Base-by-base conservation (phyloP, 2,329 filamentous ascomycete species). In the Aspergillus fischeri region DNA sequence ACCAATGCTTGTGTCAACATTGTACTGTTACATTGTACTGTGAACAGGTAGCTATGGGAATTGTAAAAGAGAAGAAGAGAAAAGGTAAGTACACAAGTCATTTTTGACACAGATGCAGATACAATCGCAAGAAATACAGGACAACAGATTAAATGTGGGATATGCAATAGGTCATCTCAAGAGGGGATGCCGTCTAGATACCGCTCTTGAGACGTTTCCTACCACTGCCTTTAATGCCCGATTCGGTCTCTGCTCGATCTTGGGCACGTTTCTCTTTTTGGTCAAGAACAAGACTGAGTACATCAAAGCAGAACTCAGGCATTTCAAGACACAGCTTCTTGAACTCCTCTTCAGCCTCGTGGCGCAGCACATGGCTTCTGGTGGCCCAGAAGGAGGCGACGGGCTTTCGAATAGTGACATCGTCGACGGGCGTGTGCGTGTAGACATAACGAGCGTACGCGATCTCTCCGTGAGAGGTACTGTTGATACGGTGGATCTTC, bases 401-500 rank as follows among this genome's bases (percentile, higher is more conserved):
- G 1, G 92, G 91, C 62, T 85, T 89, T 65, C 92, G 86, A 66
- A 96, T 91, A 2, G 84, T 84, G 11, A 76, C 78, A 74, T 96
- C 91, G 59, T 89, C 85, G 51, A 81, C 75, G 54, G 77, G 74
- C 10, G 90, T 94, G 75, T 91, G 85, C 59, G 85, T 85, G 79
- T 96, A 96, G 32, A 96, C 89, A 77, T 92, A 97, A 72, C 91
- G 86, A 8, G 92, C 92, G 74, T 96, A 97, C 27, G 87, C 86
- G 69, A 97, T 92, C 80, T 97, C 92, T 73, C 91, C 92, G 76
- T 88, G 88, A 38, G 91, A 91, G 0, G 90, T 95, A 48, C 88
- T 91, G 70, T 92, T 88, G 67, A 96, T 89, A 72, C 90, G 90
- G 79, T 96, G 91, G 67, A 97, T 96, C 80, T 97, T 97, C 71